These are phyloP conservation scores for Leccinum fallax DNA, from an alignment of 1,284 basidiomycete species.

Conservation along the genomic window DNA sequence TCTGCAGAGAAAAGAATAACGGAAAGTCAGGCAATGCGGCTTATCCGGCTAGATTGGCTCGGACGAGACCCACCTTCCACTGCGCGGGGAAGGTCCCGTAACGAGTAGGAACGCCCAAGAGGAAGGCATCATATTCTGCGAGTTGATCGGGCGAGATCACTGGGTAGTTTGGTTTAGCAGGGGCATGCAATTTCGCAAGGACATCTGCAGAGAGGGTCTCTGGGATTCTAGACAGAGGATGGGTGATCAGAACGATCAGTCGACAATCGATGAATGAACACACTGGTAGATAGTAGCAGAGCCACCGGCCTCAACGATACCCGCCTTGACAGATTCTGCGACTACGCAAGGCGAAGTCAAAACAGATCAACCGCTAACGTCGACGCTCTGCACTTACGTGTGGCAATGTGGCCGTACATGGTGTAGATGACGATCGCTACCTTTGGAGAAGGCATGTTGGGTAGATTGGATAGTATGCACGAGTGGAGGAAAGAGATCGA, in stretches of 20 bases:
- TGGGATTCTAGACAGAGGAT: slow-evolving; percentile 53
- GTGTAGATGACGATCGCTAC: slow-evolving; percentile 84
- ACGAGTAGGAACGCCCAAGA: too few relatives aligned
- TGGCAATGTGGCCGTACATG: slow-evolving; percentile 80
- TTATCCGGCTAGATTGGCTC: too few relatives aligned
- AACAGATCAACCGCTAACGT: slow-evolving; percentile 14
- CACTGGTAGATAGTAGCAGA: slow-evolving; percentile 76
- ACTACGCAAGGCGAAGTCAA: slow-evolving; percentile 44
- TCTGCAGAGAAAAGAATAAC: too few relatives aligned
- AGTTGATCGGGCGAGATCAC: too few relatives aligned
- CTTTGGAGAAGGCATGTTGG: slow-evolving; percentile 28
- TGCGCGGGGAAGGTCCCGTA: too few relatives aligned
- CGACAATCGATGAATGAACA: slow-evolving; percentile 9
- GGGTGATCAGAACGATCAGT: neutral
- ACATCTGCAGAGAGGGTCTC: slow-evolving; percentile 78
- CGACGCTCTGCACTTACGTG: slow-evolving; percentile 45
- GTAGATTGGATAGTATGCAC: neutral
- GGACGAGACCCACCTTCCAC: too few relatives aligned
- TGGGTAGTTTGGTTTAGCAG: too few relatives aligned
- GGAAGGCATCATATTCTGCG: too few relatives aligned
- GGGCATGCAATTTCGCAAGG: too few relatives aligned
- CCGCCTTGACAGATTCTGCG: slow-evolving; percentile 77
- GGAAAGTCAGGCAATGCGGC: too few relatives aligned
- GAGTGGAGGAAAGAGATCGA: neutral
- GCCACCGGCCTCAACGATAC: slow-evolving; percentile 74